These are phyloP conservation scores for Wickerhamiella pararugosa DNA, from an alignment of 1,139 yeast species.

Conservation along the genomic window DNA sequence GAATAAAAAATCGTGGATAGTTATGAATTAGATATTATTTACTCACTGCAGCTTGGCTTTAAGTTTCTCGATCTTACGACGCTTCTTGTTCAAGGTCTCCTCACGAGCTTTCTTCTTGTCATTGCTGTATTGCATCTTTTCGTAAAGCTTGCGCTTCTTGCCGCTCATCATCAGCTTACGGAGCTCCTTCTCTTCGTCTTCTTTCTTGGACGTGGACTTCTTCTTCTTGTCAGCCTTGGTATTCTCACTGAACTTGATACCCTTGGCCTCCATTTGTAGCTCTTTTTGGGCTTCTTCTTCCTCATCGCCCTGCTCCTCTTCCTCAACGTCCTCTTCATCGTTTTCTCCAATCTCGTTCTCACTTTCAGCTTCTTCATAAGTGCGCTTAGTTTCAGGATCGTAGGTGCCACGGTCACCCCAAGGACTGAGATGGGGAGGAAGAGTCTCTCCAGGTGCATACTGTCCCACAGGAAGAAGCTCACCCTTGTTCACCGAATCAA, in stretches of 20 bases:
- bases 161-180: slow-evolving; percentile 95
- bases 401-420: slow-evolving; percentile 95
- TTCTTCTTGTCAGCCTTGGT: slow-evolving; percentile 24
- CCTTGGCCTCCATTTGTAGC: slow-evolving; percentile 80
- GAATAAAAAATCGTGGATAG: not conserved
- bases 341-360: slow-evolving; percentile 34
- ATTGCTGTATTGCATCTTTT: slow-evolving; percentile 88
- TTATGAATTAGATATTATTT: not conserved
- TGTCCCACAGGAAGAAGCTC: slow-evolving; percentile 58
- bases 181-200: slow-evolving; percentile 72
- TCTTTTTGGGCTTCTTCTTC: slow-evolving; percentile 63
- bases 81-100: slow-evolving; percentile 62
- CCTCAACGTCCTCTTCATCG: slow-evolving; percentile 19
- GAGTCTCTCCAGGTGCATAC: slow-evolving; percentile 86
- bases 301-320: slow-evolving; percentile 25
- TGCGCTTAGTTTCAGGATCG: slow-evolving; percentile 50
- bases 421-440: slow-evolving; percentile 96
- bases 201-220: slow-evolving; percentile 28
- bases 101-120: slow-evolving; percentile 71
- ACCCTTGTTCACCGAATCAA: slow-evolving; percentile 76
- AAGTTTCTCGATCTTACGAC: slow-evolving; percentile 56
- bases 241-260: slow-evolving; percentile 57
- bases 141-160: slow-evolving; percentile 86
- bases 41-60: slow-evolving; percentile 28
- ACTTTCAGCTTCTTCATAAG: slow-evolving; percentile 60